Evolutionary conservation across 495 filamentous ascomycete species (phyloP), one percentile per base, ranked within the genome.

Genomic region (Aspergillus mulundensis): DNA sequence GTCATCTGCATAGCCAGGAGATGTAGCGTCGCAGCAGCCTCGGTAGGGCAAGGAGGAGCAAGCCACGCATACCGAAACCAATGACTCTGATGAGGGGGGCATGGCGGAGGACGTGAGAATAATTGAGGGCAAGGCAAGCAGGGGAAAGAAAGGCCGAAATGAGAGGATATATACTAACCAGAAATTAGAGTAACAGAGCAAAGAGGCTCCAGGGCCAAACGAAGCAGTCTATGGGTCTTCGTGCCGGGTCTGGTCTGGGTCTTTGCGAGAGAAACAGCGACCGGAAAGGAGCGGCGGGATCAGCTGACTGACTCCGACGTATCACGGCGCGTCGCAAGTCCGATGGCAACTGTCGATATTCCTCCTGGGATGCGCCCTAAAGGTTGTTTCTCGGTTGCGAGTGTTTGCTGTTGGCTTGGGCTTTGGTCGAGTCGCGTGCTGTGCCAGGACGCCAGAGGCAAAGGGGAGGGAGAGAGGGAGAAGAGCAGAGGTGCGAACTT

Each of bases 211-310:
- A 58, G 44, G 47, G 55, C 48, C 53, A 54, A 52, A 56, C 59
- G 54, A 58, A 56, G 42, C 56, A 56, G 34, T 58, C 59, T 53
- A 61, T 61, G 64, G 61, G 64, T 63, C 61, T 61, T 54, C 50
- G 63, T 50, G 50, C 57, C 52, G 60, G 46, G 57, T 57, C 61
- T 60, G 57, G 48, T 53, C 53, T 56, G 48, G 52, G 54, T 53
- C 52, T 52, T 48, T 50, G 45, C 44, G 50, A 38, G 32, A 51
- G 41, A 52, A 57, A 18, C 48, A 47, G 50, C 49, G 49, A 28
- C 20, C 59, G 58, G 57, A 59, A 50, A 47, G 52, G 47, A 58
- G 45, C 45, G 57, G 53, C 53, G 38, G 58, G 59, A 63, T 62
- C 65, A 62, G 65, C 60, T 62, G 61, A 67, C 50, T 57, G 42